Base-by-base conservation (phyloP, 73 alveolate genomes). In the Paramecium sexaurelia region DNA sequence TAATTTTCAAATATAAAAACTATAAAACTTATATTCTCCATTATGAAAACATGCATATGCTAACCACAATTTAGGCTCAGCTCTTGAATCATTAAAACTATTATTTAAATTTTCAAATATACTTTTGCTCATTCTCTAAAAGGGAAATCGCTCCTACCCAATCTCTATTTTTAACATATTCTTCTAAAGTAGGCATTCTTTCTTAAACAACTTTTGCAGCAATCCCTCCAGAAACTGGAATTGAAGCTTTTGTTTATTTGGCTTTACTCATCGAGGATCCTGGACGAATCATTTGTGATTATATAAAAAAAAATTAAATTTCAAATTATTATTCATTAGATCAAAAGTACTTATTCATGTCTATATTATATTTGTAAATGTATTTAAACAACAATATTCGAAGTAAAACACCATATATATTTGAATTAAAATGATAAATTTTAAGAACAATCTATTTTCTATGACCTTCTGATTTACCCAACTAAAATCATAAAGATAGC, bases 121-220 rank as follows among this genome's bases (percentile, higher is more conserved):
- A 88, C 94, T 82, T 88, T 51, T 82, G 43, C 71, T 88, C 94
- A 88, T 88, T 35, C 71, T 88, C 94, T 41, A 88, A 69, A 22
- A 43, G 83, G 35, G 87, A 87, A 36, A 88, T 51, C 29, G 94
- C 94, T 29, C 94, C 94, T 22, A 88, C 94, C 94, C 94, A 88
- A 88, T 88, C 94, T 88, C 94, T 88, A 5, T 20, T 41, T 43
- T 88, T 88, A 22, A 88, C 75, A 33, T 88, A 88, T 68, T 88
- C 94, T 37, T 88, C 94, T 10, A 88, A 71, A 7, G 69, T 55
- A 26, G 94, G 94, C 78, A 88, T 88, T 82, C 51, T 88, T 11
- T 41, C 36, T 69, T 88, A 75, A 3, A 69, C 84, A 47, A 40
- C 29, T 43, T 47, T 69, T 20, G 73, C 67, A 68, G 73, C 55